Evolutionary conservation across 2,329 filamentous ascomycete genomes (phyloP).

Genomic region (Clonostachys rhizophaga): DNA sequence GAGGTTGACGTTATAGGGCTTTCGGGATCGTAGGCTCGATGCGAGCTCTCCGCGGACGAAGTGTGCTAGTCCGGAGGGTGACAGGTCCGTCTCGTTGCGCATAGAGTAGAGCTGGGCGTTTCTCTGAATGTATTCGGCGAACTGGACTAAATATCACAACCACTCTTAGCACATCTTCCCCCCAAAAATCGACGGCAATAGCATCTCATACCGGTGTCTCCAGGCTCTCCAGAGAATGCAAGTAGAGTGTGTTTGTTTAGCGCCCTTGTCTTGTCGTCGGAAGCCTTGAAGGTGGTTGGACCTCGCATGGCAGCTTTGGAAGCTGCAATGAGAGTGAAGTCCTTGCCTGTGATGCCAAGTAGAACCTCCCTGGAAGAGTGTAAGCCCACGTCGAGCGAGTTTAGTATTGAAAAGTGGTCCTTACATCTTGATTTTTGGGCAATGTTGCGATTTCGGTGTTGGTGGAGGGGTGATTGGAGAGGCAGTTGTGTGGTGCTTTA

Average conservation of each 20-base stretch:
- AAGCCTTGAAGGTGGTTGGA: conserved; percentile 88
- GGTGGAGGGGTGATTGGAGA: background rate
- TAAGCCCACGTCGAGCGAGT: too few species aligned
- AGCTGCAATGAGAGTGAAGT: conserved; percentile 96
- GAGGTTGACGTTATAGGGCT: conserved; percentile 95
- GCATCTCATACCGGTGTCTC: conserved; percentile 71
- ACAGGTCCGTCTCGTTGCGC: conserved; percentile 92
- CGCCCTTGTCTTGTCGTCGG: conserved; percentile 91
- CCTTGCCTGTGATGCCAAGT: conserved; percentile 96
- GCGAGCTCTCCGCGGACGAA: conserved; percentile 95
- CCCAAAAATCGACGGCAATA: background rate
- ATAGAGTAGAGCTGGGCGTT: conserved; percentile 98
- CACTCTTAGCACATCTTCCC: background rate
- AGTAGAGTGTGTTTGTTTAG: conserved; percentile 94
- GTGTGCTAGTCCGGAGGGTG: conserved; percentile 81
- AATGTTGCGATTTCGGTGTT: background rate
- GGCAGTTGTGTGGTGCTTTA: background rate
- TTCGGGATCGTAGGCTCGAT: conserved; percentile 81
- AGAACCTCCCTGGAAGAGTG: conserved; percentile 76
- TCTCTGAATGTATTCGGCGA: conserved; percentile 98
- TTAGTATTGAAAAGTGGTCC: background rate
- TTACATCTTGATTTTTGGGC: conserved; percentile 3
- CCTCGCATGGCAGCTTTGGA: conserved; percentile 99
- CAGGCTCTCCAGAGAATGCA: conserved; percentile 93
- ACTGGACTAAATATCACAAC: conserved; percentile 66